Percentiles rank a stretch among this genome's conserved stretches.
These are phyloP conservation scores for Peterozyma toletana DNA, from an alignment of 805 yeast species.

Conservation along the genomic window DNA sequence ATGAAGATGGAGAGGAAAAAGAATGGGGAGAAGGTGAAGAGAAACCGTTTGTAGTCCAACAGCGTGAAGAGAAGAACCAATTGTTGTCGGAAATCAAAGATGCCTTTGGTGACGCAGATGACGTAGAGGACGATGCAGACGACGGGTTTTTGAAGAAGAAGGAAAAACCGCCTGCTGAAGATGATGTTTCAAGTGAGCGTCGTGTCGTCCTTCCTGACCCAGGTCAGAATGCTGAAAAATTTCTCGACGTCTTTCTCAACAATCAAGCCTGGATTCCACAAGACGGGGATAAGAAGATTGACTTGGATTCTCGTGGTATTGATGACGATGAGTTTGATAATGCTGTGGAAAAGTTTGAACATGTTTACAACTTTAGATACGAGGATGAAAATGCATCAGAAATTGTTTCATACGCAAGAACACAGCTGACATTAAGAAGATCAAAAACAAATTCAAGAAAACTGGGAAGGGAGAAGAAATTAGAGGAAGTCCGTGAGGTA, in stretches of 20 bases:
- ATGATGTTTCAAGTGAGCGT: constrained; percentile 5
- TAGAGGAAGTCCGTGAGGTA: constrained; percentile 43
- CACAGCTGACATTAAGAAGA: constrained; percentile 86
- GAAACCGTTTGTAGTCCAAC: constrained; percentile 69
- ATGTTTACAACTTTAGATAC: constrained; percentile 89
- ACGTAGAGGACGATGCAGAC: constrained; percentile 32
- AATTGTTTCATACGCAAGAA: constrained; percentile 91
- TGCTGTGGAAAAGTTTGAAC: constrained; percentile 85
- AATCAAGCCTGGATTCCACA: constrained; percentile 88
- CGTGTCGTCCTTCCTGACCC: constrained; percentile 56
- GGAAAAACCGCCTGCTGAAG: constrained; percentile 18
- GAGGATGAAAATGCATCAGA: constrained; percentile 91
- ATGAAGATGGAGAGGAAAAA: constrained; percentile 43
- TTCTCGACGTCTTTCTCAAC: constrained; percentile 64
- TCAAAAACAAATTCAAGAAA: constrained; percentile 68
- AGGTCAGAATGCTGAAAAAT: constrained; percentile 52
- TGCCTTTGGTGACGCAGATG: constrained; percentile 47
- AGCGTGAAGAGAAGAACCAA: constrained; percentile 65
- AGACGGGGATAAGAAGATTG: constrained; percentile 46
- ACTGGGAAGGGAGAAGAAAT: constrained; percentile 70
- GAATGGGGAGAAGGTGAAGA: constrained; percentile 43
- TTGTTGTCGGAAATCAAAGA: constrained; percentile 72
- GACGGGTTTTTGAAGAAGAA: constrained; percentile 56
- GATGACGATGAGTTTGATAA: constrained; percentile 87
- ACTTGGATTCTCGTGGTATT: constrained; percentile 34